Base-by-base conservation (phyloP, 2,329 filamentous ascomycete genomes). In the Hypomyces rosellus region DNA sequence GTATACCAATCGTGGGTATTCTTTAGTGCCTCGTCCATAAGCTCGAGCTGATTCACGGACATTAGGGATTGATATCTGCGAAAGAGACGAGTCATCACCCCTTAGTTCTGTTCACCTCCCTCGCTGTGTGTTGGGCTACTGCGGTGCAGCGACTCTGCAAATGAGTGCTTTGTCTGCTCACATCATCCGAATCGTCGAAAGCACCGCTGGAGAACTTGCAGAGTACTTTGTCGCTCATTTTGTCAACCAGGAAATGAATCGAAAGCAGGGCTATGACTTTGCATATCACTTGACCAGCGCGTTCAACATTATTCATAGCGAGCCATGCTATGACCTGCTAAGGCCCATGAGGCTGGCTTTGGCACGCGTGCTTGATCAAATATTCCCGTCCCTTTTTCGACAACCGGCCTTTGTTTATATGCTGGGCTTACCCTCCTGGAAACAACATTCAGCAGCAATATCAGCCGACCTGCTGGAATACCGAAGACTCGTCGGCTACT, bases 1-100 rank as follows among this genome's bases (percentile, higher is more conserved):
- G 46, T 71, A 71, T 48, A 67, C 64, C 5, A 54, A 62, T 16
- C 57, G 68, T 68, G 52, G 51, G 66, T 58, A 22, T n/a, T 20
- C n/a, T 16, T 3, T n/a, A 11, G 36, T n/a, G 3, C 34, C 25
- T 41, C 7, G 18, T 14, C 11, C 5, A 13, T 14, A 13, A 41
- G 20, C 9, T 13, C 20, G 20, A 36, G 3, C 14, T 15, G 15
- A 20, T 20, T 41, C 13, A 12, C 25, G 13, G 12, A 5, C 25
- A 5, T n/a, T 12, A 67, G 65, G 50, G 42, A 54, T 61, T 12
- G 64, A 66, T 5, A 55, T 65, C 11, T 66, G 62, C 20, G 59
- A 68, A 5, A 58, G 54, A 38, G 55, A 64, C 18, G 25, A 36
- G 5, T 18, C 50, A 1, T 52, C 50, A 2, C 60, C 63, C 5